Conservation (phyloP, 169 alveolate species). For the Plasmodium inui region DNA sequence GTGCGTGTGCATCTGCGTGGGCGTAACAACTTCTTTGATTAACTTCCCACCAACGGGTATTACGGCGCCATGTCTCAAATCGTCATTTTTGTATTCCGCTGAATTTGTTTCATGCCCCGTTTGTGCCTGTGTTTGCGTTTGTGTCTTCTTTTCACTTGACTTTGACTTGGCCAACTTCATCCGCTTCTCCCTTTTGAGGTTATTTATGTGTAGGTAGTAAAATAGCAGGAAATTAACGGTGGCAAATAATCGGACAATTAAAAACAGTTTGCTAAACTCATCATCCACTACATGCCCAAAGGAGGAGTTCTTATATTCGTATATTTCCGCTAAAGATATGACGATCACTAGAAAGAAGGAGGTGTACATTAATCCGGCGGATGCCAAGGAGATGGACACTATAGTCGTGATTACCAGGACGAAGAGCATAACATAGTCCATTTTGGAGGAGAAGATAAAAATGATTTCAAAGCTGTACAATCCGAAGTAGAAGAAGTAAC, state of each 20-base stretch:
- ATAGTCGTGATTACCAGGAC: neutral
- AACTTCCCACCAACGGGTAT: neutral
- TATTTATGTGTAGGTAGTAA: constrained; percentile 3
- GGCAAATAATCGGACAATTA: constrained; percentile 23
- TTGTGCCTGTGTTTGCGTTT: no score
- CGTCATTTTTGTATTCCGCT: neutral
- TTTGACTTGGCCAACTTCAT: neutral
- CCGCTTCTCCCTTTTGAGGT: constrained; percentile 3
- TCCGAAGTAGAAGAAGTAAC: constrained; percentile 17
- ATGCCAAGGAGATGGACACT: constrained; percentile 6
- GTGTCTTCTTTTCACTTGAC: neutral
- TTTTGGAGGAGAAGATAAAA: neutral
- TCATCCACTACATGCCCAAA: neutral
- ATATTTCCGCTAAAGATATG: constrained; percentile 6
- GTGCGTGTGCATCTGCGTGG: neutral
- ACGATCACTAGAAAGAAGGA: constrained; percentile 14
- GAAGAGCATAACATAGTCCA: constrained; percentile 7
- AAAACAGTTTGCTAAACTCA: constrained; percentile 36
- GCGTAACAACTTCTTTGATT: neutral
- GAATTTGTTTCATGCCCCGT: neutral
- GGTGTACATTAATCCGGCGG: neutral
- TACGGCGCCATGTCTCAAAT: neutral
- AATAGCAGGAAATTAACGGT: constrained; percentile 20
- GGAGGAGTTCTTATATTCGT: constrained; percentile 4
- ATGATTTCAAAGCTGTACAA: constrained; percentile 8